Evolutionary conservation across 2,329 filamentous ascomycete genomes (phyloP), one percentile per base, ranked within the genome.

Genomic region (Acarospora socialis): DNA sequence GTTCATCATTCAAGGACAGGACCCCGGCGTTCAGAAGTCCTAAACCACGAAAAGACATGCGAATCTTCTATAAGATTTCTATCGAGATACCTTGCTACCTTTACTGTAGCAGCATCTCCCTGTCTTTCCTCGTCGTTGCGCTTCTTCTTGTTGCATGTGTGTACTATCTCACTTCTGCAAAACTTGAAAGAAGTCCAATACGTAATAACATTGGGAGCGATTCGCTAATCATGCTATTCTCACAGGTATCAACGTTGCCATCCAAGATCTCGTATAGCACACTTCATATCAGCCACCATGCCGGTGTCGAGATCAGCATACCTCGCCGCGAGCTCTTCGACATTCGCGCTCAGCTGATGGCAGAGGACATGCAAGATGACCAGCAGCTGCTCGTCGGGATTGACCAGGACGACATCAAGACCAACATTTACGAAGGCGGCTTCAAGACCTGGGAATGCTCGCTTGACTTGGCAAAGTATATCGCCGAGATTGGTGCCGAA

Each of bases 391-490:
- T 14, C 12, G n/a, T 21, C 13, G 21, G 21, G 18, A 13, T 17
- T 10, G 17, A 57, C 1, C 56, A 66, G 33, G 65, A 66, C 3
- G 71, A 76, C 44, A 60, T 77, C 33, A 62, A 62, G 26, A 65
- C 68, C 16, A 66, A 69, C 38, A 56, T 77, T 44, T 77, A 77
- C 47, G 73, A 77, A 54, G 73, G 73, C 39, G 73, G 73, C 4
- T 75, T 76, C 55, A 77, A 77, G 47, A 77, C 71, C 12, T 77
- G 73, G 73, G 73, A 77, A 52, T 76, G 72, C 49, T 66, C 69
- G 7, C 42, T 73, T 24, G 71, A 77, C 43, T 58, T 77, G 8
- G 70, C 66, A 0, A 61, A 56, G 33, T 39, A 53, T 27, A 39
- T 50, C n/a, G n/a, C n/a, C n/a, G n/a, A n/a, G n/a, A n/a, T n/a